These are phyloP conservation scores for Saccharum officinarum DNA, from an alignment of 176 grass and related monocot species.

Conservation along the genomic window DNA sequence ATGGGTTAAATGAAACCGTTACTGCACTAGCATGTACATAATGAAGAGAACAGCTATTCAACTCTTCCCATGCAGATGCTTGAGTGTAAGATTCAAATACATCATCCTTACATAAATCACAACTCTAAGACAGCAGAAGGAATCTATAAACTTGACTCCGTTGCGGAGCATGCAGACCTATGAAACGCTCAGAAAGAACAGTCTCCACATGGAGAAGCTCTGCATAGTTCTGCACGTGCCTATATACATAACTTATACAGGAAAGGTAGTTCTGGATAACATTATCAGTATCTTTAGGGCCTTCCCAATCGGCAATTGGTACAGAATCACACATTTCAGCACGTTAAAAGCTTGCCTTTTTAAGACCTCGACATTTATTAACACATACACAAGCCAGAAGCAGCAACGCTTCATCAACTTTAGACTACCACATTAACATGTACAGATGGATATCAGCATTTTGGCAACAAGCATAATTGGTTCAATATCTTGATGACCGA, in stretches of 20 bases:
- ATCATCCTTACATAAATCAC: background rate
- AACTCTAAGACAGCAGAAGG: background rate
- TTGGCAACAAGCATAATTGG: background rate
- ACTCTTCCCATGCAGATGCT: background rate
- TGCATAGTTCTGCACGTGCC: constrained; percentile 24
- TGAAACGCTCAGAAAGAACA: background rate
- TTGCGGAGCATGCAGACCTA: background rate
- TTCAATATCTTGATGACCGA: background rate
- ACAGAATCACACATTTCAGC: background rate
- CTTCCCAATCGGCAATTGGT: background rate
- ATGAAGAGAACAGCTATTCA: background rate
- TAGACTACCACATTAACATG: background rate
- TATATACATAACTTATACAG: constrained; percentile 10
- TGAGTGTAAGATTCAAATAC: constrained; percentile 1
- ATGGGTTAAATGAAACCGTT: background rate
- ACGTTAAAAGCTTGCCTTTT: constrained; percentile 9
- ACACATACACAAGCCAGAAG: background rate
- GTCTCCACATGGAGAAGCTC: constrained; percentile 20
- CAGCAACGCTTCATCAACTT: background rate
- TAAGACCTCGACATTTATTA: background rate
- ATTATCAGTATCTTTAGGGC: constrained; percentile 23
- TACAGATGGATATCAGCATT: constrained; percentile 4
- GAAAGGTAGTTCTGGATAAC: constrained; percentile 18
- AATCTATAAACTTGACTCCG: constrained; percentile 2
- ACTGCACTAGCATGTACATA: background rate